A percentile compares a stretch with the other conserved stretches of the same genome.
Conservation (phyloP, 345 rosid genomes). For the Rhodamnia rubescens region DNA sequence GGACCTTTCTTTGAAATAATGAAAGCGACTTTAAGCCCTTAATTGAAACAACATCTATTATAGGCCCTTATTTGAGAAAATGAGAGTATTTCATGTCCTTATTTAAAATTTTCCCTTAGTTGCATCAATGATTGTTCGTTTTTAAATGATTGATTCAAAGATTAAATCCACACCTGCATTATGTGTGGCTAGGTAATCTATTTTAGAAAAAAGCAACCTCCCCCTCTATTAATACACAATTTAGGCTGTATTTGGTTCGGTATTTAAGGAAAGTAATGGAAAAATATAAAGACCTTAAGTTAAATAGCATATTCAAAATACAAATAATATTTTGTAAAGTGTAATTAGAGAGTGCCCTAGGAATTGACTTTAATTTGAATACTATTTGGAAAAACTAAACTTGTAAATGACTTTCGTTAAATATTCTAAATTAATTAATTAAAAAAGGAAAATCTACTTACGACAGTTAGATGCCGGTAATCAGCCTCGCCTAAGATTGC, state of each 20-base stretch:
- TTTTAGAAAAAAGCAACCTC: not conserved
- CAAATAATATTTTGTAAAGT: not conserved
- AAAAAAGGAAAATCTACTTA: not conserved
- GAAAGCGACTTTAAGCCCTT: no score
- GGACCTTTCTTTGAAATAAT: no score
- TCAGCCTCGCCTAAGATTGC: not conserved
- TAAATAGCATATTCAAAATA: not conserved
- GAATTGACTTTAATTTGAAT: not conserved
- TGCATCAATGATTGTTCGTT: no score
- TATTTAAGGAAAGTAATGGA: not conserved
- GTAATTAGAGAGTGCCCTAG: not conserved
- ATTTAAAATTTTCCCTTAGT: no score
- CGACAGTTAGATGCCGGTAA: not conserved
- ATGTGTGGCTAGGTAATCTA: not conserved
- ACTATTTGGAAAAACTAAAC: not conserved
- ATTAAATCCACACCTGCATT: not conserved
- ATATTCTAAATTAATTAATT: not conserved
- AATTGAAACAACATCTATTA: no score
- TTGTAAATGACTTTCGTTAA: not conserved
- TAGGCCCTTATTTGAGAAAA: no score
- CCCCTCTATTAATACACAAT: not conserved
- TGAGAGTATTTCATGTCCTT: no score
- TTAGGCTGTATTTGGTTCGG: accelerated
- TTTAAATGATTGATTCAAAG: no score
- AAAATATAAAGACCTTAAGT: not conserved